Evolutionary conservation across 352 stramenopile species (phyloP), one percentile per base, ranked within the genome.

Genomic region (Thraustochytrium sp.): DNA sequence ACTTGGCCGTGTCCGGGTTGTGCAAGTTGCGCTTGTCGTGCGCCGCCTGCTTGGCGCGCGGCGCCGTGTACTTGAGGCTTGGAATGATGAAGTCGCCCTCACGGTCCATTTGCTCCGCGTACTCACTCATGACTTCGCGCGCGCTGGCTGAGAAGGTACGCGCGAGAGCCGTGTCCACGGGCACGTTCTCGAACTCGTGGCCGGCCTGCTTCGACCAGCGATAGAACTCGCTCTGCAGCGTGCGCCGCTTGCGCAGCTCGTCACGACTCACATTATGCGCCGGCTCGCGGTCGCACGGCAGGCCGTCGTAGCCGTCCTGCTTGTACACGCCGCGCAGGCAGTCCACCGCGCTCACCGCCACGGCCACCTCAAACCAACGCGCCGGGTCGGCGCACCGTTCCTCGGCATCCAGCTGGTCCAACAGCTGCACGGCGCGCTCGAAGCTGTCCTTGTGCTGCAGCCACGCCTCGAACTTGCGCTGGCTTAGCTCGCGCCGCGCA

Each of bases 381-480:
- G 90, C 87, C 38, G 92, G 87, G 4, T 88, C 77, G 16, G 78
- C 82, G 16, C 90, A 90, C 51, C 92, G 90, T 31, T 91, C 86
- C 2, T 87, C 89, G 82, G n/a, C n/a, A n/a, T 93, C 91, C 26
- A 95, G 85, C 51, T 92, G 84, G 26, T 84, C 62, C 16, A 95
- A 85, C 48, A 92, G 86, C 31, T 86, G 76, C 13, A 91, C 88
- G 62, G 91, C 92, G 34, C 90, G 89, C 84, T 94, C 91, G 73
- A 93, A 94, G 78, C 93, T 94, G 86, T 95, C 92, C 76, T 95
- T 94, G 37, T 90, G 89, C 5, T 88, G 88, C 16, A 95, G 90
- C 91, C 91, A 95, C 13, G 92, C 88, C 42, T 93, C 88, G 72
- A 95, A 94, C 34, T 93, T 87, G 8, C n/a, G 16, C 38, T 75